Base-by-base conservation (phyloP, 345 rosid genomes). In the Gossypium thurberi region DNA sequence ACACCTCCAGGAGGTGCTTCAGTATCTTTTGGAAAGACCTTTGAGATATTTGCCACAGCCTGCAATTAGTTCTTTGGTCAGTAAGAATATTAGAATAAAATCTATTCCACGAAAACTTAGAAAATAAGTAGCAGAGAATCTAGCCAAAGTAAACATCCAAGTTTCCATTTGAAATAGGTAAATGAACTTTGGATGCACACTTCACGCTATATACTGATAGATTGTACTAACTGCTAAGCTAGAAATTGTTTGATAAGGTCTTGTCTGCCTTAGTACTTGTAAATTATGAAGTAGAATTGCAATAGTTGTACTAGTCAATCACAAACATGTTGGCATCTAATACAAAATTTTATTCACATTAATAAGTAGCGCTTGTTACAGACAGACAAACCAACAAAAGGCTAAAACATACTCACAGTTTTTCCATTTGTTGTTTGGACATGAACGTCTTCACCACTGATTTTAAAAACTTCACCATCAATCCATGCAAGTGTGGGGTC, bases 1-100 rank as follows among this genome's bases (percentile, higher is more conserved):
- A 92, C 98, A 71, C 99, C 99, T 68, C 98, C 99, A 50, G 99
- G 96, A 43, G 92, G 82, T 46, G 98, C 99, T 84, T 95, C 99
- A 8, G 93, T 93, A 74, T 95, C 99, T 82, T 93, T 91, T 61
- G 99, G 98, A 75, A 78, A 91, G 20, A 95, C 89, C 69, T 88
- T 93, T 55, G 94, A 88, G 56, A 90, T 89, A 70, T 87, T 88
- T 65, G 94, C 79, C 82, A 91, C 93, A 74, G 86, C 92, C 99
- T 95, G 90, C 82, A 74, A 81, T 52, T 14, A 62, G 70, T 69
- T 73, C 58, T 15, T 68, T 1, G 58, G 43, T 69, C 69, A n/a
- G 72, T 66, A 52, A 76, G 55, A 43, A 46, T 52, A 56, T 43
- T 33, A 48, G 55, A 44, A 23, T 25, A 59, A 26, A 72, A 65